A percentile compares a stretch with the other conserved stretches of the same genome.
phyloP scores from a whole-genome alignment of 2,329 filamentous ascomycete genomes.

The Ceratocystis smalleyi region DNA sequence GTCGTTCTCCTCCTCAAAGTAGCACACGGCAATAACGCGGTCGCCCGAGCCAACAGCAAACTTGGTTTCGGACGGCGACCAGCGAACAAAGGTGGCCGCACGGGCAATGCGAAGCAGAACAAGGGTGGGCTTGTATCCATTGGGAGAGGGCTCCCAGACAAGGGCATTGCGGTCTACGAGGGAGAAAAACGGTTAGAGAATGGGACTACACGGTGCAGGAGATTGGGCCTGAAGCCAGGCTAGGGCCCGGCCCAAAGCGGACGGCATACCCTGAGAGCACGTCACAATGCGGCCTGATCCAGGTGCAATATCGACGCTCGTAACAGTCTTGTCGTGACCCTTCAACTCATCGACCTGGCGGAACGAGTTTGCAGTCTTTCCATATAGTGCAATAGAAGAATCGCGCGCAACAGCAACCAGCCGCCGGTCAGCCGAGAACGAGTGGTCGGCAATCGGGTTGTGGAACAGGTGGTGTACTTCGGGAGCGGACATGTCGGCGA shows the following conservation, averaged over 20 bases:
- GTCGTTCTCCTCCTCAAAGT: conserved; percentile 98
- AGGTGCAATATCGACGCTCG: conserved; percentile 87
- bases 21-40: conserved; percentile 88
- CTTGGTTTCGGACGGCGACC: conserved; percentile 92
- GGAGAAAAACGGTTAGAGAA: neutral
- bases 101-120: conserved; percentile 94
- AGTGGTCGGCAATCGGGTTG: conserved; percentile 90
- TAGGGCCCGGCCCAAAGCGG: neutral
- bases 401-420: conserved; percentile 85
- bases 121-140: conserved; percentile 90
- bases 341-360: conserved; percentile 82
- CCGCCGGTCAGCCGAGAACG: conserved; percentile 82
- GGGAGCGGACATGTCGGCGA: conserved; percentile 53
- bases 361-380: conserved; percentile 55
- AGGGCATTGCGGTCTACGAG: conserved; percentile 79
- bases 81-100: conserved; percentile 89
- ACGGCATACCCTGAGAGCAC: conserved; percentile 68
- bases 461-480: conserved; percentile 97
- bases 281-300: conserved; percentile 86
- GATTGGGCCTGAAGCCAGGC: neutral
- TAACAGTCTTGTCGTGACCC: conserved; percentile 93
- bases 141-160: conserved; percentile 88
- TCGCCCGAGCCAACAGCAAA: conserved; percentile 96
- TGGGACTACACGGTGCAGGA: neutral
- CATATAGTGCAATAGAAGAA: conserved; percentile 78